Percentiles rank a stretch among this genome's conserved stretches.
phyloP scores from a whole-genome alignment of 2,329 filamentous ascomycete genomes.

The Davidsoniella australis region DNA sequence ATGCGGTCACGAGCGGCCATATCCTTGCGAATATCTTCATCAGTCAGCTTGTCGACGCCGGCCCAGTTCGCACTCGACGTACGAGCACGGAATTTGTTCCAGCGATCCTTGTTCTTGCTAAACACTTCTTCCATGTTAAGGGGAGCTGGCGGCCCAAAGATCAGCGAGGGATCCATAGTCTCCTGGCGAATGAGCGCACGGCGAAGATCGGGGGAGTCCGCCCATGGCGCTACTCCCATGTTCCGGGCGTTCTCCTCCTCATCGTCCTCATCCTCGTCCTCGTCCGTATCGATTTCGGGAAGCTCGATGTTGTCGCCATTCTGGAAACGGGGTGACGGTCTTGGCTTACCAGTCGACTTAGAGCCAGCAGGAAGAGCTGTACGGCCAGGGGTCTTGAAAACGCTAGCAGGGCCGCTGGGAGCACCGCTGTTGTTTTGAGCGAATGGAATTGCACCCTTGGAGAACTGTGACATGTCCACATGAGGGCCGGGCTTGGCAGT shows the following conservation, averaged over 20 bases:
- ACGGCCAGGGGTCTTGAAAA: constrained; percentile 54
- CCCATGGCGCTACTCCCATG: constrained; percentile 43
- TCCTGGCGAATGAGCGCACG: constrained; percentile 67
- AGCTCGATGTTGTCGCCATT: constrained; percentile 83
- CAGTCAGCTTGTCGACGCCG: constrained; percentile 62
- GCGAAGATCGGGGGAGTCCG: constrained; percentile 68
- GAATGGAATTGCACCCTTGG: constrained; percentile 80
- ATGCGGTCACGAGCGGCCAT: constrained; percentile 63
- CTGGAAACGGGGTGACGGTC: constrained; percentile 68
- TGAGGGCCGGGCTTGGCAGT: constrained; percentile 37
- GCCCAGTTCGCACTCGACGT: constrained; percentile 94
- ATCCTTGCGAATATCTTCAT: constrained; percentile 73
- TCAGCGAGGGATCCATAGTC: constrained; percentile 61
- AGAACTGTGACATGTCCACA: constrained; percentile 72
- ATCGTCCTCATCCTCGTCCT: constrained; percentile 63
- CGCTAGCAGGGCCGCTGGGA: constrained; percentile 21
- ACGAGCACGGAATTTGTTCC: constrained; percentile 74
- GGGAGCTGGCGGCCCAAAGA: constrained; percentile 78
- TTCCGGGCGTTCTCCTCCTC: constrained; percentile 21
- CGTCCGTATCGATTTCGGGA: constrained; percentile 89
- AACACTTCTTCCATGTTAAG: constrained; percentile 96
- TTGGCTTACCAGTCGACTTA: constrained; percentile 43
- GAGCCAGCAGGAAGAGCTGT: constrained; percentile 22
- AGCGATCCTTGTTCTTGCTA: constrained; percentile 67
- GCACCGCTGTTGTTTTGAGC: constrained; percentile 43